A percentile compares a stretch with the other conserved stretches of the same genome.
These are phyloP conservation scores for Alternaria infectoria DNA, from an alignment of 2,329 filamentous ascomycete species.

Conservation along the genomic window DNA sequence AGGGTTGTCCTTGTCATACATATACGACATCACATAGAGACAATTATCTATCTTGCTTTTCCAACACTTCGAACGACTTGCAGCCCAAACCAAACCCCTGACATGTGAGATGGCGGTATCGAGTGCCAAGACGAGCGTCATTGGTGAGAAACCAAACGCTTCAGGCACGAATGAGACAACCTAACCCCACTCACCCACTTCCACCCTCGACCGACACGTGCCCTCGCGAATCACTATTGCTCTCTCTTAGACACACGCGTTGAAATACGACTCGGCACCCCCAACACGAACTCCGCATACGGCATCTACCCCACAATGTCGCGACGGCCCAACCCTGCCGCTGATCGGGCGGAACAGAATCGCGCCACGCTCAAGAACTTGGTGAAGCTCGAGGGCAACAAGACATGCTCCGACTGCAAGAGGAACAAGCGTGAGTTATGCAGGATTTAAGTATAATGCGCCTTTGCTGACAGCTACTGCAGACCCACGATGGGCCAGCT, in stretches of 20 bases:
- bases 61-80: neutral
- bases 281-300: conserved; percentile 10
- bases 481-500: conserved; percentile 99
- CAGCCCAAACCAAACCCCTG: neutral
- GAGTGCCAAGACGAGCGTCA: conserved; percentile 17
- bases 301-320: conserved; percentile 67
- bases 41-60: neutral
- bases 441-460: conserved; percentile 9
- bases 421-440: conserved; percentile 83
- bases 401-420: conserved; percentile 98
- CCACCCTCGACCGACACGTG: conserved; percentile 12
- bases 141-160: conserved; percentile 22
- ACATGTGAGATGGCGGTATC: conserved; percentile 2
- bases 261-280: neutral
- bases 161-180: conserved; percentile 20
- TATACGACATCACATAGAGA: neutral
- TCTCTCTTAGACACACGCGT: neutral
- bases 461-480: conserved; percentile 32
- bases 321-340: conserved; percentile 77
- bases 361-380: conserved; percentile 92
- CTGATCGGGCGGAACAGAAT: conserved; percentile 91
- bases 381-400: conserved; percentile 93
- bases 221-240: conserved; percentile 7
- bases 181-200: conserved; percentile 13
- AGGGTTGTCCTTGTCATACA: neutral